Evolutionary conservation across 2,329 filamentous ascomycete genomes (phyloP).

Genomic region (Fusarium azukiicola): DNA sequence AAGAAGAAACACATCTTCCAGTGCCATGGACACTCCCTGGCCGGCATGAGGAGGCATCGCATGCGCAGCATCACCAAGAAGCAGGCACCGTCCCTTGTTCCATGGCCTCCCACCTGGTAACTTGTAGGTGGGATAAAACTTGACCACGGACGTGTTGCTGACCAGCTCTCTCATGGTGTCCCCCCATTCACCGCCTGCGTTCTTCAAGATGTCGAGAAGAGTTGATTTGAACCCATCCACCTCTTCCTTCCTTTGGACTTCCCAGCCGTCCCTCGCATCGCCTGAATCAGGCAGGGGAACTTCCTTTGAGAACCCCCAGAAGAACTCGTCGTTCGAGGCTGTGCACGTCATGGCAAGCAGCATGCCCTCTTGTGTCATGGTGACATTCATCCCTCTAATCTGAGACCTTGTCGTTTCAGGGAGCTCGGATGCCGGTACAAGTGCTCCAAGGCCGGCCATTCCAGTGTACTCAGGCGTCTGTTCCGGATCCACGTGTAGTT

Average conservation of each 20-base stretch:
- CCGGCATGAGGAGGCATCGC: neutral
- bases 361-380: neutral
- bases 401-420: neutral
- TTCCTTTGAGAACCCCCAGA: neutral
- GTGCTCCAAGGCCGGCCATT: neutral
- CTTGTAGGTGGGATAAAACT: conserved; percentile 3
- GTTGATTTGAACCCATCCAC: conserved; percentile 1
- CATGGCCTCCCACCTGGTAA: neutral
- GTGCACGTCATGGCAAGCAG: neutral
- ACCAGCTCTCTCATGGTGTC: neutral
- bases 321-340: neutral
- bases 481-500: neutral
- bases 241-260: neutral
- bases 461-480: conserved; percentile 4
- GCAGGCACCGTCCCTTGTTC: neutral
- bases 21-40: neutral
- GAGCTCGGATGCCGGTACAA: neutral
- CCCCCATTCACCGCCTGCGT: neutral
- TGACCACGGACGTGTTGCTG: neutral
- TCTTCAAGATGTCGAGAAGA: neutral
- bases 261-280: neutral
- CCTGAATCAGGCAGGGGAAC: conserved; percentile 5
- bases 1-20: conserved; percentile 8
- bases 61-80: conserved; percentile 1
- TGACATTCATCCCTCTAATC: neutral